These are phyloP conservation scores for Metarhizium guizhouense DNA, from an alignment of 2,329 filamentous ascomycete species.

Conservation along the genomic window DNA sequence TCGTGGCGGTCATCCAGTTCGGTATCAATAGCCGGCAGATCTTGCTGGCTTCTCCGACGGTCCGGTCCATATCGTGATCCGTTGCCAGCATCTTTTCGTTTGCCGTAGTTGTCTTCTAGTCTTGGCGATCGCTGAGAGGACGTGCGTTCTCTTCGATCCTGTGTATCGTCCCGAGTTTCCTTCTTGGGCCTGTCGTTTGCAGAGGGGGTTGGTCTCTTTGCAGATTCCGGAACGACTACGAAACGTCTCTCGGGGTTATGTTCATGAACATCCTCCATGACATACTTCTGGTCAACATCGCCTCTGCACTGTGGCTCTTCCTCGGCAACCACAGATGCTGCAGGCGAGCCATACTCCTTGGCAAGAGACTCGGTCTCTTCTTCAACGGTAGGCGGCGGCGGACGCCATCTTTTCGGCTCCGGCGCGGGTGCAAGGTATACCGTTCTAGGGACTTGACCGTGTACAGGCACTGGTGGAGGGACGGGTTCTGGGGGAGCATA, in stretches of 20 bases:
- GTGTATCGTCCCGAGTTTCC: neutral
- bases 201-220: constrained; percentile 1
- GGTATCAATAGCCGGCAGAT: constrained; percentile 38
- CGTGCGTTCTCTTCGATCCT: neutral
- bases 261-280: constrained; percentile 55
- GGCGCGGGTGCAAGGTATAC: constrained; percentile 7
- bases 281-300: constrained; percentile 56
- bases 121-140: neutral
- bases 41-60: constrained; percentile 24
- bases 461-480: constrained; percentile 7
- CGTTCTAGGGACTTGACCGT: constrained; percentile 7
- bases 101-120: neutral
- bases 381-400: constrained; percentile 59
- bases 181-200: neutral
- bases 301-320: constrained; percentile 55
- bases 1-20: constrained; percentile 19
- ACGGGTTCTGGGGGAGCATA: constrained; percentile 10
- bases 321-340: constrained; percentile 20
- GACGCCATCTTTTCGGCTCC: constrained; percentile 26
- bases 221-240: constrained; percentile 41
- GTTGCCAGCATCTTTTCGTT: neutral
- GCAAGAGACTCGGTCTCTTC: constrained; percentile 56
- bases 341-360: constrained; percentile 43
- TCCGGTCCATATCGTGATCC: constrained; percentile 13
- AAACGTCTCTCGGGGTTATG: constrained; percentile 57